Conservation (phyloP, 1,284 basidiomycete species). For the Austroboletus niveus region DNA sequence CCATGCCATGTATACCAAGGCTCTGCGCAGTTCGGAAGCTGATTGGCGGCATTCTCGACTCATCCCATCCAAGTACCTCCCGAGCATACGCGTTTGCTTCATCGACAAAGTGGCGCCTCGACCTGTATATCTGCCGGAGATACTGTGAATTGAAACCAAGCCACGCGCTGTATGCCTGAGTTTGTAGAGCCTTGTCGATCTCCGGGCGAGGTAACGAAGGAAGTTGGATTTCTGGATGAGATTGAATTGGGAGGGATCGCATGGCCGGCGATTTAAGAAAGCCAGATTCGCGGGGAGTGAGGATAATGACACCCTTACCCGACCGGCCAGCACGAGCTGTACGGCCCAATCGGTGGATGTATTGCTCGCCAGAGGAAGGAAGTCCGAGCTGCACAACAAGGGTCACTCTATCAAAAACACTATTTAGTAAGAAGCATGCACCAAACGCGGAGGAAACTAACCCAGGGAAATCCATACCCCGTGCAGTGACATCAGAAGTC, state of each 20-base stretch:
- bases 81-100: constrained; percentile 45
- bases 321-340: constrained; percentile 82
- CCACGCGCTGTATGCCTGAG: constrained; percentile 53
- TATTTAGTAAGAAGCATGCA: constrained; percentile 39
- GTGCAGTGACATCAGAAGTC: constrained; percentile 89
- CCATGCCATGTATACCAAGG: constrained; percentile 57
- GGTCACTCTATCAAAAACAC: constrained; percentile 43
- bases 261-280: constrained; percentile 51
- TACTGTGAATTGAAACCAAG: constrained; percentile 60
- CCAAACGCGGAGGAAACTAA: constrained; percentile 52
- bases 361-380: constrained; percentile 77
- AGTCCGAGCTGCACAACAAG: constrained; percentile 70
- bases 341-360: constrained; percentile 89
- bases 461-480: constrained; percentile 84
- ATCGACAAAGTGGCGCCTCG: constrained; percentile 42
- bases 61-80: constrained; percentile 42
- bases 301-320: constrained; percentile 62
- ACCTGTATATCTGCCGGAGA: constrained; percentile 42
- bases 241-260: constrained; percentile 39
- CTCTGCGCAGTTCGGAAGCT: constrained; percentile 55
- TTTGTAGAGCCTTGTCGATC: constrained; percentile 41
- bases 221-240: constrained; percentile 23
- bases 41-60: constrained; percentile 39
- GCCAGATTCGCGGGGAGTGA: constrained; percentile 51
- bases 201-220: constrained; percentile 23